Evolutionary conservation across 2,329 filamentous ascomycete species (phyloP).

Genomic region (Penicillium sclerotigenum): DNA sequence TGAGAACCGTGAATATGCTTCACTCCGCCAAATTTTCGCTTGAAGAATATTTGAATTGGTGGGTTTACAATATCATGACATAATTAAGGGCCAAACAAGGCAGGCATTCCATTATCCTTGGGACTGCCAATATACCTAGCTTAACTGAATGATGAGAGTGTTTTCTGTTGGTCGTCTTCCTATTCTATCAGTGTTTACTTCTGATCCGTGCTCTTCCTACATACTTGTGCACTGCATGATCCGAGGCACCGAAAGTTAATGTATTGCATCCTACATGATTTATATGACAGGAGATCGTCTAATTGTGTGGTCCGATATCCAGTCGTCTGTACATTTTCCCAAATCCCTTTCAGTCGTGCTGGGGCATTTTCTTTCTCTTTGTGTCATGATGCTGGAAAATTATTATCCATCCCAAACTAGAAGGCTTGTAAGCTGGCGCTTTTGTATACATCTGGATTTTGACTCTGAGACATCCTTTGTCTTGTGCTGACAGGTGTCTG

Average conservation of each 20-base stretch:
- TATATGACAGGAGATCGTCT: too few relatives aligned
- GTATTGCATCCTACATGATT: neutral
- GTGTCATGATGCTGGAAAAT: neutral
- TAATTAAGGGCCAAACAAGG: slow-evolving; percentile 6
- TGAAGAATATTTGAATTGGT: slow-evolving; percentile 3
- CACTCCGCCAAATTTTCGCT: neutral
- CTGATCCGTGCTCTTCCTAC: neutral
- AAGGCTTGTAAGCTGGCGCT: neutral
- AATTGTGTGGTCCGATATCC: neutral
- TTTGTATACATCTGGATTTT: neutral
- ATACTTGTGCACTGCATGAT: neutral
- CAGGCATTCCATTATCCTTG: slow-evolving; percentile 6
- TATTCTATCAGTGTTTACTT: neutral
- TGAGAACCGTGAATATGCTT: neutral
- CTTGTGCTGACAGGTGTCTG: neutral
- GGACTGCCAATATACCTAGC: neutral
- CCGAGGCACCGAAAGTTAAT: neutral
- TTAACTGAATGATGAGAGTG: neutral
- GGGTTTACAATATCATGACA: slow-evolving; percentile 9
- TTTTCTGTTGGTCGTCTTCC: neutral
- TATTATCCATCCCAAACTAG: neutral
- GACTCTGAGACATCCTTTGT: neutral
- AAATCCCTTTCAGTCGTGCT: neutral
- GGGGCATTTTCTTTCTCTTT: neutral
- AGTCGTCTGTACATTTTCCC: neutral